Evolutionary conservation across 352 stramenopile species (phyloP).

Genomic region (Pythium monospermum): DNA sequence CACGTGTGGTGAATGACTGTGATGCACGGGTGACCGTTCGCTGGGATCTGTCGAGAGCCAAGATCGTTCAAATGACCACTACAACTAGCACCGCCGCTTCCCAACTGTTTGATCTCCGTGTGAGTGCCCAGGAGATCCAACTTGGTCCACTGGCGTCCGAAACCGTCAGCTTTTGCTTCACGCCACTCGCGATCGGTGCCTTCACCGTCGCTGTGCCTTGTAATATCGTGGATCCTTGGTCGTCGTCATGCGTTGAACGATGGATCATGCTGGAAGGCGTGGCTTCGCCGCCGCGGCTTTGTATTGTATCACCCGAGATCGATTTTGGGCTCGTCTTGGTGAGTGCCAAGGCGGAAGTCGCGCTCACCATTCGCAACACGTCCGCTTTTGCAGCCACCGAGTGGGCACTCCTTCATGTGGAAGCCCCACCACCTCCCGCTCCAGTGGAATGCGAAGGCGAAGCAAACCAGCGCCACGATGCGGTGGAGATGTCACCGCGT

Average conservation of each 20-base stretch:
- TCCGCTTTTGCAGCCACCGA: constrained; percentile 23
- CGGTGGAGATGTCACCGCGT: neutral
- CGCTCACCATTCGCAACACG: constrained; percentile 29
- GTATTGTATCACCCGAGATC: constrained; percentile 44
- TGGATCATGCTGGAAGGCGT: constrained; percentile 51
- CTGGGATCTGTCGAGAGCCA: constrained; percentile 23
- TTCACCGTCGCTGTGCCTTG: constrained; percentile 51
- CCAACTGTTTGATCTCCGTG: neutral
- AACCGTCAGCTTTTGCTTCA: constrained; percentile 32
- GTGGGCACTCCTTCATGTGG: constrained; percentile 48
- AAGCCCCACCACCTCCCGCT: constrained; percentile 10
- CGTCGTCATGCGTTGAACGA: constrained; percentile 26
- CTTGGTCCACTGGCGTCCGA: constrained; percentile 15
- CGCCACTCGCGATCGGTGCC: constrained; percentile 24
- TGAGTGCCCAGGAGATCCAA: neutral
- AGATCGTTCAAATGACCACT: too few species aligned
- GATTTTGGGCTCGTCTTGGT: constrained; percentile 76
- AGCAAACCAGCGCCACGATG: neutral
- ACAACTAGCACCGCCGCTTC: neutral
- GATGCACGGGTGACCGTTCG: constrained; percentile 25
- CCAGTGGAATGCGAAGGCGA: neutral
- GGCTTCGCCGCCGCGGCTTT: constrained; percentile 34
- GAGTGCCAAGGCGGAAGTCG: constrained; percentile 36
- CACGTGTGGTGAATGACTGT: constrained; percentile 29
- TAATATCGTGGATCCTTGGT: constrained; percentile 14